Conservation (phyloP, 108 stramenopile genomes). For the Schizochytrium sp. region DNA sequence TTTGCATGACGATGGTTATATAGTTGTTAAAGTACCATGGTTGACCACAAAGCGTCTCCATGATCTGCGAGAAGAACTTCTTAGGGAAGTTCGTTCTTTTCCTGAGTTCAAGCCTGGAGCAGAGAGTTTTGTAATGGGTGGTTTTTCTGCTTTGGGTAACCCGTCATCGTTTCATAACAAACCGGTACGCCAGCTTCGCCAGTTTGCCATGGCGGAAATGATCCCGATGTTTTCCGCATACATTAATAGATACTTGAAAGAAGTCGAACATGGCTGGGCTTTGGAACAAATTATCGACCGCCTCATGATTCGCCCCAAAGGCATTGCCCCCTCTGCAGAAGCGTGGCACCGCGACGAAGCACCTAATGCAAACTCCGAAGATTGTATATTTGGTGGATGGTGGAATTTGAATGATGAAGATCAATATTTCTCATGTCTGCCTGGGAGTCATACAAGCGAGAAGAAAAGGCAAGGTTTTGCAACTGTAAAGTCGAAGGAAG, state of each 20-base stretch:
- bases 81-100: neutral
- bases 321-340: neutral
- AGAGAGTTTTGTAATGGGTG: neutral
- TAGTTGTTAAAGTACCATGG: neutral
- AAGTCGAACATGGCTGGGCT: neutral
- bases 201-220: neutral
- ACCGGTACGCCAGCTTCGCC: neutral
- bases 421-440: neutral
- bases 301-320: neutral
- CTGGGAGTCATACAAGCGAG: neutral
- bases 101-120: neutral
- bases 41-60: neutral
- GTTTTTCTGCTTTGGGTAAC: constrained; percentile 11
- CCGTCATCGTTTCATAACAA: neutral
- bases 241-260: neutral
- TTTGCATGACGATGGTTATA: too few species aligned
- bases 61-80: neutral
- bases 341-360: constrained; percentile 17
- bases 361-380: neutral
- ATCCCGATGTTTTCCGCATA: neutral
- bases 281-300: neutral
- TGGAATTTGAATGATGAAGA: neutral
- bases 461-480: neutral
- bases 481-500: neutral
- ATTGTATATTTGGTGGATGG: neutral